These are phyloP conservation scores for Escallonia rubra DNA, from an alignment of 129 eudicot genomes.

Conservation along the genomic window DNA sequence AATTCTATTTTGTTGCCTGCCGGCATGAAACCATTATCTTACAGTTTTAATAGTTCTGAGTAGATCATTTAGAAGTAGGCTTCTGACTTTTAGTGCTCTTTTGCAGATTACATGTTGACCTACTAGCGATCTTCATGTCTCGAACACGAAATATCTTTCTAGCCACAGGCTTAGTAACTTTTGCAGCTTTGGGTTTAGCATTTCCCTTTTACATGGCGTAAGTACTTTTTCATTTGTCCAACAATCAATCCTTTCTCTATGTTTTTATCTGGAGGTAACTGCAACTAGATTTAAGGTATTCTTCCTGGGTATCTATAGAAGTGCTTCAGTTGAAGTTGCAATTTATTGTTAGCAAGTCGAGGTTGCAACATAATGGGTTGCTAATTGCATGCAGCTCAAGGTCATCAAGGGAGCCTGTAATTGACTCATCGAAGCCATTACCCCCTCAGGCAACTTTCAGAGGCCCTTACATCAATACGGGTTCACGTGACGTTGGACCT, in stretches of 20 bases:
- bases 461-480: constrained; percentile 94
- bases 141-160: constrained; percentile 70
- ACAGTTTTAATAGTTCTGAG: too few species aligned
- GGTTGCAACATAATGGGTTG: too few species aligned
- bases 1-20: too few species aligned
- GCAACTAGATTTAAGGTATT: too few species aligned
- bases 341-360: too few species aligned
- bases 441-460: constrained; percentile 99
- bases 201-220: constrained; percentile 99
- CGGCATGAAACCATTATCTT: too few species aligned
- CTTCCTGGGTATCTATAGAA: too few species aligned
- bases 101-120: constrained; percentile 17
- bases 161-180: constrained; percentile 73
- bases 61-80: too few species aligned
- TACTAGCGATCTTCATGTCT: constrained; percentile 47
- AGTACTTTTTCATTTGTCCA: constrained; percentile 17
- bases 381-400: constrained; percentile 38
- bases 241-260: too few species aligned
- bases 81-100: too few species aligned
- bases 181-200: constrained; percentile 83
- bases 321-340: too few species aligned
- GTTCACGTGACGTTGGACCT: constrained; percentile 99
- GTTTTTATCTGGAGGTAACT: too few species aligned
- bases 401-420: constrained; percentile 75
- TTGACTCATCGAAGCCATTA: constrained; percentile 87